A percentile compares a stretch with the other conserved stretches of the same genome.
Conservation (phyloP, 176 grass and related monocot species). For the Carex littledalei region DNA sequence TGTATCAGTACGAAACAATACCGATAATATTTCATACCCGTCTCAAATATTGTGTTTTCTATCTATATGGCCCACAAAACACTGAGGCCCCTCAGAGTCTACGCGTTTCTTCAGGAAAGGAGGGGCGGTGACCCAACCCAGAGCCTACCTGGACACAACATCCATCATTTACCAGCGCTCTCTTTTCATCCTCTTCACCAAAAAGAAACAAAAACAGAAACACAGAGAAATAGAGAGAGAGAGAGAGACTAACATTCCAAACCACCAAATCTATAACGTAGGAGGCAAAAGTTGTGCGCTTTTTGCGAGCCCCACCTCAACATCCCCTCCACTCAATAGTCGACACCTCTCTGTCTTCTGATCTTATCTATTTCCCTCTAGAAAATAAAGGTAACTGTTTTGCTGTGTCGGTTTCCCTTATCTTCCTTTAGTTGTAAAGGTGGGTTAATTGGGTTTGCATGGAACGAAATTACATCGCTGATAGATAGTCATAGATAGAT, state of each 20-base stretch:
- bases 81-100: background rate
- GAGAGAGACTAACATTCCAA: background rate
- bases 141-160: background rate
- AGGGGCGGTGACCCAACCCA: constrained; percentile 22
- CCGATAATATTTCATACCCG: too few species aligned
- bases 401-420: background rate
- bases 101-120: constrained; percentile 8
- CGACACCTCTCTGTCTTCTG: background rate
- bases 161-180: background rate
- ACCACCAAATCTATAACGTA: constrained; percentile 18
- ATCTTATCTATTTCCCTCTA: background rate
- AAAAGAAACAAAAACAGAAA: background rate
- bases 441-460: background rate
- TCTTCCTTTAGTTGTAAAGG: background rate
- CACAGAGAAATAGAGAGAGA: background rate
- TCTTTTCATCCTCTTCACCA: constrained; percentile 5
- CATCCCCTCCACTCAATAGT: background rate
- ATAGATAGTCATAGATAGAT: background rate
- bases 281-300: constrained; percentile 15
- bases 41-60: too few species aligned
- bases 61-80: background rate
- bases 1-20: too few species aligned
- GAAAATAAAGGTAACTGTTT: background rate
- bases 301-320: background rate
- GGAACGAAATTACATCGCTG: background rate